Conservation (phyloP, 2,329 filamentous ascomycete genomes). For the Xylariaceae sp. region DNA sequence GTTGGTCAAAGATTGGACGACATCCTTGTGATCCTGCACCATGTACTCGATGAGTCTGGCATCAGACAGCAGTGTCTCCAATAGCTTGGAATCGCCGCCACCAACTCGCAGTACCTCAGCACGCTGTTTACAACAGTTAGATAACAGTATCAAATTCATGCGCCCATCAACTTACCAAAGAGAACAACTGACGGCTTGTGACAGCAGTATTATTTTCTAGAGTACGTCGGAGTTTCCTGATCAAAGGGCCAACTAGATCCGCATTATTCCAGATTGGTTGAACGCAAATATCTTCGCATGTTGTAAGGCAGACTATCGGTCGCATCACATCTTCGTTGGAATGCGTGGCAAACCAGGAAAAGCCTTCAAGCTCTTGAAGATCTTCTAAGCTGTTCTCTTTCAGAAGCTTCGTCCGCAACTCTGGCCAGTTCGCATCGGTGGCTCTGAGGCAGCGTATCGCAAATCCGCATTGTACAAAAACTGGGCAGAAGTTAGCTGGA, state of each 20-base stretch:
- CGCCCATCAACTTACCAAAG: background rate
- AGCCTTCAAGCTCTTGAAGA: background rate
- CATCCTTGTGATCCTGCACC: background rate
- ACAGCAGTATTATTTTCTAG: background rate
- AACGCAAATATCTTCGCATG: background rate
- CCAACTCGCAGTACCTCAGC: background rate
- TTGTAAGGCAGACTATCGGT: background rate
- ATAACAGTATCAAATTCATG: background rate
- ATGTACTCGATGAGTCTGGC: constrained; percentile 2
- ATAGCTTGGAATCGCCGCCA: background rate
- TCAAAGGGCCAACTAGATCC: background rate
- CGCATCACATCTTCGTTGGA: background rate
- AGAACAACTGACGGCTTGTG: background rate
- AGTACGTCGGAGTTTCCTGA: background rate
- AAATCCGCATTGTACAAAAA: background rate
- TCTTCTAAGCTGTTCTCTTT: background rate
- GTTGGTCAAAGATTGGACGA: background rate
- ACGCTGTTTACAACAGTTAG: background rate
- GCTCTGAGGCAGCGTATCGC: background rate
- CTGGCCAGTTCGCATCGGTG: background rate
- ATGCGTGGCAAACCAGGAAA: background rate
- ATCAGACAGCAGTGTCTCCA: background rate
- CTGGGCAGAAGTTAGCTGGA: background rate
- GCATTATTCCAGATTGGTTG: background rate
- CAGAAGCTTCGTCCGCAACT: background rate